Percentiles rank a stretch among this genome's conserved stretches.
Evolutionary conservation across 2,329 filamentous ascomycete species (phyloP).

Genomic region (Trichoderma simmonsii): DNA sequence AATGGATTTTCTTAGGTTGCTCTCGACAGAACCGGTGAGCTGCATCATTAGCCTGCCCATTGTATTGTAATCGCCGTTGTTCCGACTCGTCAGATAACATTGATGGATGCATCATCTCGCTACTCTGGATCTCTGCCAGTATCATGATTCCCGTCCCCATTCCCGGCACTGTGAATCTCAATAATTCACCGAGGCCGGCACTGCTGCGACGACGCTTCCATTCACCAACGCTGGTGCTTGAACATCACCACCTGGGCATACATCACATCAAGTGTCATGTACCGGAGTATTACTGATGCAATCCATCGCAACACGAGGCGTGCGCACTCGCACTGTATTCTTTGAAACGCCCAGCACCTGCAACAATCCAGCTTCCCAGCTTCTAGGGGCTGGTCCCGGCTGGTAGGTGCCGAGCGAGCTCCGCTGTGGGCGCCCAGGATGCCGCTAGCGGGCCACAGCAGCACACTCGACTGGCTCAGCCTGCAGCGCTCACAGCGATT

Average conservation of each 20-base stretch:
- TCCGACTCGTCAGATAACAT: neutral
- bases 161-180: too few species aligned
- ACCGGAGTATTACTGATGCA: neutral
- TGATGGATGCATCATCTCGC: neutral
- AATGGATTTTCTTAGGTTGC: too few species aligned
- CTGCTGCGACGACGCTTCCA: too few species aligned
- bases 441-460: neutral
- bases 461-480: neutral
- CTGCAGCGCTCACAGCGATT: neutral
- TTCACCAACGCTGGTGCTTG: too few species aligned
- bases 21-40: neutral
- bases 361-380: neutral
- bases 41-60: neutral
- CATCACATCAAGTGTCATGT: too few species aligned
- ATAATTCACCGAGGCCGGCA: neutral
- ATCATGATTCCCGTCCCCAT: too few species aligned
- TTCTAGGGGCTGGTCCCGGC: conserved; percentile 8
- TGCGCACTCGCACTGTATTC: neutral
- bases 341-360: neutral
- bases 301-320: neutral
- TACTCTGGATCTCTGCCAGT: neutral
- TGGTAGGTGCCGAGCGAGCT: conserved; percentile 15
- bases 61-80: neutral
- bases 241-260: too few species aligned
- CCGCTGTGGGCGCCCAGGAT: conserved; percentile 3